These are phyloP conservation scores for Xylariaceae sp. DNA, from an alignment of 2,329 filamentous ascomycete genomes.

Conservation along the genomic window DNA sequence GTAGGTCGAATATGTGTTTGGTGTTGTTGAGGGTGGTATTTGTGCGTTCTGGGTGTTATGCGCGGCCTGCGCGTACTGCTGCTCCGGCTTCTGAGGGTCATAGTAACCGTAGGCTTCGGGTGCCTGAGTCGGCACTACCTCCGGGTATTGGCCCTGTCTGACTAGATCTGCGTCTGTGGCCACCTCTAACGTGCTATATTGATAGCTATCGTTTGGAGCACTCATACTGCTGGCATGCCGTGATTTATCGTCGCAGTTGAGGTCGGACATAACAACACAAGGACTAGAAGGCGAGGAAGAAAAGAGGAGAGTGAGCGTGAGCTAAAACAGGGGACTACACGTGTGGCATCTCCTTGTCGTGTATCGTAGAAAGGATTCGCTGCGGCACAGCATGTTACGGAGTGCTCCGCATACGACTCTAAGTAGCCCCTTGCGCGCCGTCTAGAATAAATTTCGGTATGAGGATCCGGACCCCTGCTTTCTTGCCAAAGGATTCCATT, in stretches of 20 bases:
- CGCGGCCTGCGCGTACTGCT: too few relatives aligned
- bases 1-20: conserved; percentile 17
- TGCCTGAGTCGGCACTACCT: conserved; percentile 19
- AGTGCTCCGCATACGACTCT: too few relatives aligned
- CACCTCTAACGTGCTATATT: conserved; percentile 27
- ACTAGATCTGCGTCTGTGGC: conserved; percentile 10
- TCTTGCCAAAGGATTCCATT: too few relatives aligned
- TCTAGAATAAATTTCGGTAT: too few relatives aligned
- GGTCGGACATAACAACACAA: conserved; percentile 4
- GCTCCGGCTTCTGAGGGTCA: conserved; percentile 12
- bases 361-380: too few relatives aligned
- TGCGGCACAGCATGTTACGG: too few relatives aligned
- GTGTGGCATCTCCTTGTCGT: too few relatives aligned
- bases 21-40: not conserved
- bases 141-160: conserved; percentile 19
- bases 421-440: too few relatives aligned
- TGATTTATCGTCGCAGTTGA: conserved; percentile 1
- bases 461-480: too few relatives aligned
- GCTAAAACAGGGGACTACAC: too few relatives aligned
- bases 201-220: conserved; percentile 3
- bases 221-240: conserved; percentile 21
- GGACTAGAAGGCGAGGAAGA: not conserved
- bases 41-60: not conserved
- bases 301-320: not conserved
- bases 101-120: conserved; percentile 22